These are phyloP conservation scores for Aphanomyces invadans DNA, from an alignment of 352 stramenopile genomes.

Conservation along the genomic window DNA sequence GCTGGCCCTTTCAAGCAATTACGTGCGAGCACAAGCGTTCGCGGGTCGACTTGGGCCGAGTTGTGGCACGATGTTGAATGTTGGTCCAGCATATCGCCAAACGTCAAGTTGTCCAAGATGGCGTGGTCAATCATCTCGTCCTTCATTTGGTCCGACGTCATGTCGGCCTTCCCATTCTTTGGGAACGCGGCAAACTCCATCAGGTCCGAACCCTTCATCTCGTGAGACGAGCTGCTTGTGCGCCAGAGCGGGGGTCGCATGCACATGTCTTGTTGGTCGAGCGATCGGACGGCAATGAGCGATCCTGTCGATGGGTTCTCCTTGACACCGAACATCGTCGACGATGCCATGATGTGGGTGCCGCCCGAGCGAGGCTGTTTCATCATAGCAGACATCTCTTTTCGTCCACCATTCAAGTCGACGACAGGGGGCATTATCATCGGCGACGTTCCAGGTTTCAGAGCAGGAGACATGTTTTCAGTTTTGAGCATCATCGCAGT, in stretches of 20 bases:
- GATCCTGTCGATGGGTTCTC: conserved; percentile 8
- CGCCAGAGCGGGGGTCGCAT: conserved; percentile 23
- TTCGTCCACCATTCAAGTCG: conserved; percentile 37
- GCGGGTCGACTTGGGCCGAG: conserved; percentile 30
- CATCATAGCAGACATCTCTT: conserved; percentile 17
- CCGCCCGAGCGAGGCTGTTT: conserved; percentile 17
- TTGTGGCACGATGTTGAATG: conserved; percentile 21
- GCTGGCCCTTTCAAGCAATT: conserved; percentile 62
- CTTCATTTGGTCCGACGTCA: conserved; percentile 6
- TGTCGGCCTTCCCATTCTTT: not conserved
- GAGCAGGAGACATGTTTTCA: conserved; percentile 77
- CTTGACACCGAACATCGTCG: conserved; percentile 15
- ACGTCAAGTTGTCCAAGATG: conserved; percentile 32
- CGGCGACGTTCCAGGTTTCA: conserved; percentile 63
- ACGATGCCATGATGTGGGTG: conserved; percentile 9
- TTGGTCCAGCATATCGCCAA: conserved; percentile 35
- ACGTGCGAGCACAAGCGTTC: conserved; percentile 48
- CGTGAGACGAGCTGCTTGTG: not conserved
- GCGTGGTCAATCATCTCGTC: conserved; percentile 37
- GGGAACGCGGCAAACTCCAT: conserved; percentile 2
- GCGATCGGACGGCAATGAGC: not conserved
- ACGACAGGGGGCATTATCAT: conserved; percentile 41
- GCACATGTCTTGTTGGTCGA: not conserved
- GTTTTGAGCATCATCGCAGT: conserved; percentile 33
- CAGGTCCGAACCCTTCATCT: not conserved